A percentile compares a stretch with the other conserved stretches of the same genome.
Evolutionary conservation across 306 rosid genomes (phyloP).

Genomic region (Castanopsis chinensis): DNA sequence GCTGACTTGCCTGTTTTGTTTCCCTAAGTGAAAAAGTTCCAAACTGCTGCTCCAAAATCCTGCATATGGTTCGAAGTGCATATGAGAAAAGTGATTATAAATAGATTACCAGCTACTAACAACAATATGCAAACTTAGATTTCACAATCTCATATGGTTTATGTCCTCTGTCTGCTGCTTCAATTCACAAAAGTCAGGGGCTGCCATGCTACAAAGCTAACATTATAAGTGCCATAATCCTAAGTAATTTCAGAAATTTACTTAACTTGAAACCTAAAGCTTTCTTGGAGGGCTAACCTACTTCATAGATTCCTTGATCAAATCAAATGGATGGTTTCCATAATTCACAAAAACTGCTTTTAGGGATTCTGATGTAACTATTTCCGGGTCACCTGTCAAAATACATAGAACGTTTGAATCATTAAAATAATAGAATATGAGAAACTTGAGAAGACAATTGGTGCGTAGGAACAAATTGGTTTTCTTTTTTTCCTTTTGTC

Average conservation of each 20-base stretch:
- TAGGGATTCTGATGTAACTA: conserved; percentile 46
- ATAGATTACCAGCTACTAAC: neutral
- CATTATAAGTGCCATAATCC: neutral
- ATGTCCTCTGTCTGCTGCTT: neutral
- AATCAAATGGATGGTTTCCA: conserved; percentile 68
- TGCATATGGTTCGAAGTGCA: conserved; percentile 9
- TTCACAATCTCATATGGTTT: neutral
- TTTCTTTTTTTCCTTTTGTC: neutral
- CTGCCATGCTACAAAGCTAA: neutral
- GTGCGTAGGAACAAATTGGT: neutral
- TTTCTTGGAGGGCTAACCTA: conserved; percentile 24
- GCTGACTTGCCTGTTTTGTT: conserved; percentile 34
- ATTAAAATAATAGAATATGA: neutral
- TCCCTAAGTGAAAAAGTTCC: conserved; percentile 40
- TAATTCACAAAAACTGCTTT: conserved; percentile 65
- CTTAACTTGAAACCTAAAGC: conserved; percentile 12
- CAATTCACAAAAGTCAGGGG: neutral
- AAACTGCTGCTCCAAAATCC: conserved; percentile 32
- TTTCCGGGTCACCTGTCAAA: conserved; percentile 39
- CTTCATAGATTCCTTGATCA: conserved; percentile 62
- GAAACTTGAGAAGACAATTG: neutral
- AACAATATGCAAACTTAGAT: neutral
- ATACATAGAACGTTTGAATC: neutral
- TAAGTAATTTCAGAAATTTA: neutral
- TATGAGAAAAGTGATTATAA: neutral